Conservation (phyloP, 352 stramenopile genomes). For the Phytophthora quininea region DNA sequence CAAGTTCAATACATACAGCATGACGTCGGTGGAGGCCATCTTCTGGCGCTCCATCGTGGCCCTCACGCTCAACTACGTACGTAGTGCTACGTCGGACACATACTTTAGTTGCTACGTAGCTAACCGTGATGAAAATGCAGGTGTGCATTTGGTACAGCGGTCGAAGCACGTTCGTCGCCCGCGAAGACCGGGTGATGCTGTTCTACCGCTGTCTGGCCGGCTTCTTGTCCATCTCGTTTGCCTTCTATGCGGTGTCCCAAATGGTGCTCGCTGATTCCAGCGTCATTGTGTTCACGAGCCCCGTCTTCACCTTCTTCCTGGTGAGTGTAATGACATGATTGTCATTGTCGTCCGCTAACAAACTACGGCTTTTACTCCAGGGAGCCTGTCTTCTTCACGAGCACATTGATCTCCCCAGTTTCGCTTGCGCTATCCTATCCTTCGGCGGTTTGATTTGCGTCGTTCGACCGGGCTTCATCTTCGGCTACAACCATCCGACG, state of each 20-base stretch:
- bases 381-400: constrained; percentile 53
- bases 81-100: constrained; percentile 9
- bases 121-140: constrained; percentile 15
- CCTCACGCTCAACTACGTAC: constrained; percentile 68
- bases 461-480: constrained; percentile 55
- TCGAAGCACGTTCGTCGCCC: constrained; percentile 54
- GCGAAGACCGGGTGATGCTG: constrained; percentile 58
- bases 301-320: constrained; percentile 76
- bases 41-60: constrained; percentile 76
- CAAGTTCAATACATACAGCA: constrained; percentile 78
- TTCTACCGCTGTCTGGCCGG: constrained; percentile 70
- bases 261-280: constrained; percentile 82
- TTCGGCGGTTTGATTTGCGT: constrained; percentile 61
- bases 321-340: constrained; percentile 27
- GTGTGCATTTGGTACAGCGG: constrained; percentile 47
- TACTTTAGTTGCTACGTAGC: not conserved
- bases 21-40: constrained; percentile 82
- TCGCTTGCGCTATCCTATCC: constrained; percentile 48
- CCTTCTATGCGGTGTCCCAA: constrained; percentile 79
- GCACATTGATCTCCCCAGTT: constrained; percentile 45
- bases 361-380: constrained; percentile 11
- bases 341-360: not conserved
- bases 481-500: constrained; percentile 52
- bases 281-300: constrained; percentile 76
- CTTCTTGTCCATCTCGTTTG: constrained; percentile 77